Conservation (phyloP, 2,329 filamentous ascomycete species). For the Aspergillus ustus region DNA sequence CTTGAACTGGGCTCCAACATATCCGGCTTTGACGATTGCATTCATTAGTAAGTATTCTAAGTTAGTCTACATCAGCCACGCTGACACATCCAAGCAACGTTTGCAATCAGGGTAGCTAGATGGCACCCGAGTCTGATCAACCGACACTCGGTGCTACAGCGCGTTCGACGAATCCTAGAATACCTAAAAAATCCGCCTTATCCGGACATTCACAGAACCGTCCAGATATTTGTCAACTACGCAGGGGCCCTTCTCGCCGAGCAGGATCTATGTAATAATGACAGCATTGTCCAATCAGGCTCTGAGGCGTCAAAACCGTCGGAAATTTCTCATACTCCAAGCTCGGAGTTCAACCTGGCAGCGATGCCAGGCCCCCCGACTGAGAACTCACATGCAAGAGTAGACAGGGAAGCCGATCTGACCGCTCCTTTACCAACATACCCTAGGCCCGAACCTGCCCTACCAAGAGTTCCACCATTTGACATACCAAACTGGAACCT, state of each 20-base stretch:
- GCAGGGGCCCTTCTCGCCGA: constrained; percentile 39
- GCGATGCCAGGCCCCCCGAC: constrained; percentile 1
- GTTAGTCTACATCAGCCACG: neutral
- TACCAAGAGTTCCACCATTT: constrained; percentile 33
- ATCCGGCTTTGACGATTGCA: constrained; percentile 40
- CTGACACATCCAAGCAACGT: constrained; percentile 33
- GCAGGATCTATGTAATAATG: constrained; percentile 17
- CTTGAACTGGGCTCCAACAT: constrained; percentile 40
- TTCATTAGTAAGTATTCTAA: constrained; percentile 39
- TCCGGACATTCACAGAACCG: constrained; percentile 44
- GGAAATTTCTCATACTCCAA: neutral
- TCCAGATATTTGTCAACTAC: constrained; percentile 44
- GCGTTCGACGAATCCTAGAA: constrained; percentile 39
- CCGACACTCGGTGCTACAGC: constrained; percentile 34
- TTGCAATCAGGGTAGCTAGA: constrained; percentile 38
- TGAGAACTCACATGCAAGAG: constrained; percentile 10
- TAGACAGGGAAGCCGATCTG: constrained; percentile 25
- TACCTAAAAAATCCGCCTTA: constrained; percentile 42
- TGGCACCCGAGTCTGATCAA: constrained; percentile 41
- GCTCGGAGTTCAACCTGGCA: constrained; percentile 7
- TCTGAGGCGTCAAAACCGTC: neutral
- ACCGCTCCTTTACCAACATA: constrained; percentile 25
- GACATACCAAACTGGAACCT: constrained; percentile 42
- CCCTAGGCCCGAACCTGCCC: constrained; percentile 25
- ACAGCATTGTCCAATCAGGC: neutral